phyloP scores from a whole-genome alignment of 345 rosid species.

The Ceriops zippeliana region DNA sequence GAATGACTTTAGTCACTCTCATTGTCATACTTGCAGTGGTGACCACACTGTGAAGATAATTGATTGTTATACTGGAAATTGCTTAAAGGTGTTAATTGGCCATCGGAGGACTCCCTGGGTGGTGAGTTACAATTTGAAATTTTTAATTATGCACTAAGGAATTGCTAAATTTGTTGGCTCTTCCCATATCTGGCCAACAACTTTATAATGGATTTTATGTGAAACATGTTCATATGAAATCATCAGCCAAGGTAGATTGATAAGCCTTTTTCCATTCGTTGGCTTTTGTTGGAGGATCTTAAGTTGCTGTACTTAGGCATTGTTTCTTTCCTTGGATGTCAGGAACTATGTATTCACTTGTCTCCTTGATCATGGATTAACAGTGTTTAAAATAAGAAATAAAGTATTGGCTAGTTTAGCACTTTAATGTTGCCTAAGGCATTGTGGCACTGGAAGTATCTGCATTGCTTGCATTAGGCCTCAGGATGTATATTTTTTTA shows the following conservation, averaged over 20 bases:
- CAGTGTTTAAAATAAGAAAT: too few relatives aligned
- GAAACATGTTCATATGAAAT: neutral
- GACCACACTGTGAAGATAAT: conserved; percentile 89
- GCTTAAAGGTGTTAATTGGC: conserved; percentile 88
- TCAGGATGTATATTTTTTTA: too few relatives aligned
- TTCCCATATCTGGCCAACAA: neutral
- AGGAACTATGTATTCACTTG: too few relatives aligned
- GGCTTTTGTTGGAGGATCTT: too few relatives aligned
- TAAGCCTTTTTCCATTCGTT: too few relatives aligned
- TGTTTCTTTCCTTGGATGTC: too few relatives aligned
- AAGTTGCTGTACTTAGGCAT: too few relatives aligned
- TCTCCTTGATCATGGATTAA: too few relatives aligned
- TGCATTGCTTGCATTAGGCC: too few relatives aligned
- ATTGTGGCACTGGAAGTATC: too few relatives aligned
- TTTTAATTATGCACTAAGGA: neutral
- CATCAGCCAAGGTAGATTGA: neutral
- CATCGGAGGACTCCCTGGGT: conserved; percentile 99
- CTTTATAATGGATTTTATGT: neutral
- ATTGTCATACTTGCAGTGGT: conserved; percentile 44
- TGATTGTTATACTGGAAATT: conserved; percentile 81
- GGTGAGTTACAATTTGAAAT: conserved; percentile 47
- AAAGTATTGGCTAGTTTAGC: too few relatives aligned
- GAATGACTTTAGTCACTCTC: neutral
- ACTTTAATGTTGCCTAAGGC: too few relatives aligned
- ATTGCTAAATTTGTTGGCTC: neutral